Evolutionary conservation across 1,284 basidiomycete species (phyloP).

Genomic region (Apiotrichum brassicae): DNA sequence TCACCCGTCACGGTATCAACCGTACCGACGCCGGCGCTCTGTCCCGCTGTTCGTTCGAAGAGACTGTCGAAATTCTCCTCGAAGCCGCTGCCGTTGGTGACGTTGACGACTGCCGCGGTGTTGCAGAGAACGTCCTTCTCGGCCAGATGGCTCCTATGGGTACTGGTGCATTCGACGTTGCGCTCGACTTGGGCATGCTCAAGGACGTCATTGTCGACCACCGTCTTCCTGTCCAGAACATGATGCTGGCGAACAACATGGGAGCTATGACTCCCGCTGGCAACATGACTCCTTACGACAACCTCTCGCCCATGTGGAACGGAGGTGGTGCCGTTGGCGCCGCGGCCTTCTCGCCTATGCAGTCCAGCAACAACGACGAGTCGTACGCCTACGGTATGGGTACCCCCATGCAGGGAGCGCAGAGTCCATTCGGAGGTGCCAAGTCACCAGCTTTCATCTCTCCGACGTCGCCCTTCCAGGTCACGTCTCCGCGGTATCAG

Average conservation of each 20-base stretch:
- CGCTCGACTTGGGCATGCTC: constrained; percentile 95
- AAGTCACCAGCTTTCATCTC: constrained; percentile 68
- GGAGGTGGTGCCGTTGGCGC: constrained; percentile 64
- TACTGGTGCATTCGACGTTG: constrained; percentile 90
- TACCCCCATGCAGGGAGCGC: constrained; percentile 58
- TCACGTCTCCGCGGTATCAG: constrained; percentile 48
- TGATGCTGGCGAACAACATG: constrained; percentile 70
- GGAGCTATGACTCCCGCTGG: constrained; percentile 85
- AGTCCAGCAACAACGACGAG: constrained; percentile 73
- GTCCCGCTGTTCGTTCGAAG: constrained; percentile 98
- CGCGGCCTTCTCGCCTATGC: constrained; percentile 90
- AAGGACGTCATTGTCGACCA: constrained; percentile 99
- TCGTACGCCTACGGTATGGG: constrained; percentile 53
- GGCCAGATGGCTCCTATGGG: constrained; percentile 99
- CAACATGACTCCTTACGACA: constrained; percentile 88
- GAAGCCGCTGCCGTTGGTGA: constrained; percentile 97
- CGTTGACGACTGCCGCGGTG: constrained; percentile 94
- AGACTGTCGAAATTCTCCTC: constrained; percentile 98
- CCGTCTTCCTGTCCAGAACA: constrained; percentile 75
- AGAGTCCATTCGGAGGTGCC: constrained; percentile 66
- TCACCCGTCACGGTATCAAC: constrained; percentile 99
- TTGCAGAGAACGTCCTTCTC: constrained; percentile 97
- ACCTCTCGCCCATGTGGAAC: constrained; percentile 58
- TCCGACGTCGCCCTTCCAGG: constrained; percentile 68
- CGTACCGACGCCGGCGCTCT: constrained; percentile 93